Conservation (phyloP, 78 protist genomes). For the Dictyostelium intermedium region DNA sequence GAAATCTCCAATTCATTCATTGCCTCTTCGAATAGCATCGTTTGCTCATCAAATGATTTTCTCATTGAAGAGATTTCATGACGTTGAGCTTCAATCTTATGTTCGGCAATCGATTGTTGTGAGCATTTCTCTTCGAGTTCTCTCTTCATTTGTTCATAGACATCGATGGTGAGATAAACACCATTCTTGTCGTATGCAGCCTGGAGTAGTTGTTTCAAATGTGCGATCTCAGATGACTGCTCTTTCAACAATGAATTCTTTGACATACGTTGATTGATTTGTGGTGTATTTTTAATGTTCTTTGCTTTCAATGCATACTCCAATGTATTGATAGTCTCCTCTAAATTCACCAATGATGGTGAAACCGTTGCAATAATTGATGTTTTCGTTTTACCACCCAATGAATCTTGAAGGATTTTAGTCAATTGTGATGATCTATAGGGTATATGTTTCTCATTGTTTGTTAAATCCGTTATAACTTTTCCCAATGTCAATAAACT, state of each 20-base stretch:
- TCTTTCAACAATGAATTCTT: constrained; percentile 80
- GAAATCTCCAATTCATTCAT: neutral
- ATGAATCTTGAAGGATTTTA: constrained; percentile 94
- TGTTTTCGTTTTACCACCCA: constrained; percentile 97
- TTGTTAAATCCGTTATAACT: constrained; percentile 91
- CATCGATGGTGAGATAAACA: constrained; percentile 68
- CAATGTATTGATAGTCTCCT: constrained; percentile 92
- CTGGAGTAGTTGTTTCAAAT: constrained; percentile 43
- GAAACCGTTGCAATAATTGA: constrained; percentile 95
- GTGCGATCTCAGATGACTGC: constrained; percentile 60
- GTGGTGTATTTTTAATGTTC: constrained; percentile 91
- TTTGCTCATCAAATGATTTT: constrained; percentile 2
- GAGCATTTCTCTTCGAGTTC: constrained; percentile 26
- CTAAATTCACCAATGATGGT: constrained; percentile 79
- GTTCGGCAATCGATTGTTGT: neutral
- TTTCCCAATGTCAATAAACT: constrained; percentile 93
- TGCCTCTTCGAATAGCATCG: neutral
- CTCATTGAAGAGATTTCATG: neutral
- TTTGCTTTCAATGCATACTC: constrained; percentile 95
- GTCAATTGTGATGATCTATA: constrained; percentile 92
- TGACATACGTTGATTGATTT: constrained; percentile 90
- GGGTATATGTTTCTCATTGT: constrained; percentile 9
- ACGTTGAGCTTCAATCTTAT: neutral
- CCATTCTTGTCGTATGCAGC: constrained; percentile 77
- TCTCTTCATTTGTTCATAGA: constrained; percentile 39